Base-by-base conservation (phyloP, 2,329 filamentous ascomycete genomes). In the Xylariaceae sp. region DNA sequence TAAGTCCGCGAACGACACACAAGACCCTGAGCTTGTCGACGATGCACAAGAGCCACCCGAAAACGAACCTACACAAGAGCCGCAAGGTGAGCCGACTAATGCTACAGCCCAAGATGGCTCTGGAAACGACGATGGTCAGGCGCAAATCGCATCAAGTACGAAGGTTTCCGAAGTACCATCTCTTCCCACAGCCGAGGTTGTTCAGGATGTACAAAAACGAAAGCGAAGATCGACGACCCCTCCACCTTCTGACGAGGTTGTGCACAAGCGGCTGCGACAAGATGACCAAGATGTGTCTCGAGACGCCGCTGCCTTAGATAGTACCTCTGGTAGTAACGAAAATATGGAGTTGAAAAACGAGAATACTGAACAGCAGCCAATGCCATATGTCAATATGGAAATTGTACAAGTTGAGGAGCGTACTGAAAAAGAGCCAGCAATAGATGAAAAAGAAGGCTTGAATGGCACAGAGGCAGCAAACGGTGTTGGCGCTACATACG, bases 151-250 rank as follows among this genome's bases (percentile, higher is more conserved):
- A 24, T 44, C 41, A 19, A 58, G 47, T 24, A 39, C 47, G 4
- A 46, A 41, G n/a, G 47, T 60, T 24, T 61, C 66, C 8, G 55
- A 58, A 29, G 59, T 53, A 6, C 60, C 65, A 26, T 64, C 65
- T 34, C 64, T 74, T 36, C 65, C 61, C 7, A 37, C 58, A 49
- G 51, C 58, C 48, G 67, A 70, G 54, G 60, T 58, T 26, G 49
- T 76, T 29, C 79, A 84, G 60, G 85, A 87, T 63, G 76, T 77
- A 36, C 83, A 84, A 65, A 90, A 88, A 73, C 81, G 87, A 60
- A 90, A 89, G 72, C 84, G 87, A 65, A 81, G 86, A 65, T 90
- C 86, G 39, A 78, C 79, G 53, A 89, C 81, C 54, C 87, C 87
- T 31, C 76, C 82, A 17, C 83, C 83, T 7, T 80, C 78, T 21